A percentile compares a stretch with the other conserved stretches of the same genome.
phyloP scores from a whole-genome alignment of 2,329 filamentous ascomycete species.

The Cladosporium sp. region DNA sequence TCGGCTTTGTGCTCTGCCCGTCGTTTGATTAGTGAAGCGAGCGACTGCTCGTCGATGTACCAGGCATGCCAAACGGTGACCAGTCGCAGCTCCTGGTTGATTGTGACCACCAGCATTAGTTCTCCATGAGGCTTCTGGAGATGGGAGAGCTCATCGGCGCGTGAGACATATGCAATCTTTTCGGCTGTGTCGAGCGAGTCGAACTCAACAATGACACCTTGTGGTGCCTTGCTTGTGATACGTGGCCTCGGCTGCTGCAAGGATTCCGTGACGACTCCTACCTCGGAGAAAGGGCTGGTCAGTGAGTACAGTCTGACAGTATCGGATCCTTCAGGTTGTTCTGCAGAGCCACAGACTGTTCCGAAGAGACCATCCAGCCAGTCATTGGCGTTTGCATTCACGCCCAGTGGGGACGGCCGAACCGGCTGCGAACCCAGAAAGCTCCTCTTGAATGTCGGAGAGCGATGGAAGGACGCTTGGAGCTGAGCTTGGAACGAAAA shows the following conservation, averaged over 20 bases:
- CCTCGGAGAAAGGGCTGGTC: slow-evolving; percentile 80
- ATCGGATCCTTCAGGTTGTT: slow-evolving; percentile 42
- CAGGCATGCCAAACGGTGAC: slow-evolving; percentile 84
- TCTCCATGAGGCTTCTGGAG: slow-evolving; percentile 44
- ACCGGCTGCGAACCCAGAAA: slow-evolving; percentile 26
- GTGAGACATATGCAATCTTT: slow-evolving; percentile 80
- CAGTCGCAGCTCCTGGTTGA: slow-evolving; percentile 72
- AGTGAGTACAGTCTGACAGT: slow-evolving; percentile 79
- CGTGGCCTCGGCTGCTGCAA: slow-evolving; percentile 32
- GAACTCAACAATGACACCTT: slow-evolving; percentile 45
- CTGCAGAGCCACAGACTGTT: slow-evolving; percentile 25
- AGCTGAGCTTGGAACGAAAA: slow-evolving; percentile 63
- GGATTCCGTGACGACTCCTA: slow-evolving; percentile 66
- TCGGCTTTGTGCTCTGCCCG: slow-evolving; percentile 40
- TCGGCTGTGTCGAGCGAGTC: slow-evolving; percentile 73
- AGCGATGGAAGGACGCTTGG: slow-evolving; percentile 39
- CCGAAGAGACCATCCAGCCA: slow-evolving; percentile 33
- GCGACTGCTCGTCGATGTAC: slow-evolving; percentile 69
- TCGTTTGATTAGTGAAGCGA: slow-evolving; percentile 44
- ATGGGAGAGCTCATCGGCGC: slow-evolving; percentile 58
- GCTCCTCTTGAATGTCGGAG: slow-evolving; percentile 34
- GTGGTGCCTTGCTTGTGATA: slow-evolving; percentile 22
- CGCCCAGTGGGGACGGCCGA: slow-evolving; percentile 29
- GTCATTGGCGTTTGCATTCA: slow-evolving; percentile 19
- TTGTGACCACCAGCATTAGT: slow-evolving; percentile 75